phyloP scores from a whole-genome alignment of 139 green algal species.

The Chlorella sorokiniana region DNA sequence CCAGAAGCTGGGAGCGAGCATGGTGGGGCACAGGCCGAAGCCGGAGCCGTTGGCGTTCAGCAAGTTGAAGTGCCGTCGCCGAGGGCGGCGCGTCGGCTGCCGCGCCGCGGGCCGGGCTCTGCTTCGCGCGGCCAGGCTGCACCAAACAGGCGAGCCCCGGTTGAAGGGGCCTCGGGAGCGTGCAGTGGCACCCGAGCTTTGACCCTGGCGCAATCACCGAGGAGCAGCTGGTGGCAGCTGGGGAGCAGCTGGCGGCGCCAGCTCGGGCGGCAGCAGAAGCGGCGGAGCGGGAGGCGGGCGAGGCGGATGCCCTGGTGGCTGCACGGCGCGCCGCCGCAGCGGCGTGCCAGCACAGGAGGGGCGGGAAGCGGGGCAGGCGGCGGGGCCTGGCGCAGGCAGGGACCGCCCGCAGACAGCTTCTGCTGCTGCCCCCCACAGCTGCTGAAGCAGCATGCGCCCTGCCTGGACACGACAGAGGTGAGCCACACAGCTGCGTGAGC shows the following conservation, averaged over 20 bases:
- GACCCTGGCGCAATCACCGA: constrained; percentile 2
- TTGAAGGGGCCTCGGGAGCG: neutral
- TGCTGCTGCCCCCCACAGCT: constrained; percentile 39
- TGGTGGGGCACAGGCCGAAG: too few species aligned
- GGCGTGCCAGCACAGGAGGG: neutral
- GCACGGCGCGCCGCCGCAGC: neutral
- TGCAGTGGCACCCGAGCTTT: constrained; percentile 9
- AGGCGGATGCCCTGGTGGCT: constrained; percentile 7
- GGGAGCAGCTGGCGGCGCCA: neutral
- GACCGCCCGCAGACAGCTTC: too few species aligned
- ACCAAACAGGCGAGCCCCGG: neutral
- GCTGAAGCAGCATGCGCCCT: constrained; percentile 52
- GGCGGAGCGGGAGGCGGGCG: neutral
- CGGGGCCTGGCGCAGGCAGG: too few species aligned
- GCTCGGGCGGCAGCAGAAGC: neutral
- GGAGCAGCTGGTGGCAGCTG: neutral
- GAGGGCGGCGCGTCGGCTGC: neutral
- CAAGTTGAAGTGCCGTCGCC: too few species aligned
- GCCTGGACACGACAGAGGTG: constrained; percentile 42
- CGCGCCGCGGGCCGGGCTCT: neutral
- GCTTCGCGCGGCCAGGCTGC: neutral
- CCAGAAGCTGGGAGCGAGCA: neutral
- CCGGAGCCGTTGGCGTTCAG: too few species aligned
- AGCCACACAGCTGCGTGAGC: neutral
- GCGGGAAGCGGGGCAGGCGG: neutral